phyloP scores from a whole-genome alignment of 306 rosid genomes.

The Castanopsis chinensis region DNA sequence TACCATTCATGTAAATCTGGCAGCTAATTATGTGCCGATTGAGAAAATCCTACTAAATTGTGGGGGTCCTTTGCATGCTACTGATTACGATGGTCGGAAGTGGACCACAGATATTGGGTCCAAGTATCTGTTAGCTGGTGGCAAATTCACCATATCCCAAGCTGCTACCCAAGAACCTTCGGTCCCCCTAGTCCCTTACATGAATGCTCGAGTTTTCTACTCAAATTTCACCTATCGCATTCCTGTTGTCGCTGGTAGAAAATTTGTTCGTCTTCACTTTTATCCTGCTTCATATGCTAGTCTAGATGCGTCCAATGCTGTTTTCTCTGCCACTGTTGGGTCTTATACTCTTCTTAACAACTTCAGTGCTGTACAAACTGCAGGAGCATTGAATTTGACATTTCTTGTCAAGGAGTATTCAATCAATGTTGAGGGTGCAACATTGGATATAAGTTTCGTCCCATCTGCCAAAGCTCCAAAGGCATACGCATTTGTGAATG shows the following conservation, averaged over 20 bases:
- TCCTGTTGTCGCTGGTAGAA: slow-evolving; percentile 74
- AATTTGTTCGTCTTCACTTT: too few relatives aligned
- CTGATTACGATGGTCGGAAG: slow-evolving; percentile 51
- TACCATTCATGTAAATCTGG: slow-evolving; percentile 33
- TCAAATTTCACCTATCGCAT: slow-evolving; percentile 60
- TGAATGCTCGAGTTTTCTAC: slow-evolving; percentile 66
- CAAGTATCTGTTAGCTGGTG: slow-evolving; percentile 34
- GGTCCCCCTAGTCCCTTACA: slow-evolving; percentile 61
- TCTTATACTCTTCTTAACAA: too few relatives aligned
- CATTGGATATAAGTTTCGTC: slow-evolving; percentile 55
- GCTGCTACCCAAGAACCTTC: slow-evolving; percentile 75
- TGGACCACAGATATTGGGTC: slow-evolving; percentile 80
- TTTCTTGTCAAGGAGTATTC: slow-evolving; percentile 59
- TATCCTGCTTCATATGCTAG: too few relatives aligned
- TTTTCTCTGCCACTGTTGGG: too few relatives aligned
- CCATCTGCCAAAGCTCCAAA: slow-evolving; percentile 60
- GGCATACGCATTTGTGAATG: slow-evolving; percentile 82
- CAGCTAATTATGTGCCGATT: slow-evolving; percentile 53
- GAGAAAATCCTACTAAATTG: slow-evolving; percentile 67
- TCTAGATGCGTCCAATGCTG: too few relatives aligned
- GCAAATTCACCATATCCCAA: slow-evolving; percentile 29
- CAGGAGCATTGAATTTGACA: slow-evolving; percentile 55
- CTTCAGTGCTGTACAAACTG: slow-evolving; percentile 52
- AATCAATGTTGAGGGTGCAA: slow-evolving; percentile 54
- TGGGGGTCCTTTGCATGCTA: slow-evolving; percentile 58